These are phyloP conservation scores for Eucalyptus polybractea DNA, from an alignment of 345 rosid species.

Conservation along the genomic window DNA sequence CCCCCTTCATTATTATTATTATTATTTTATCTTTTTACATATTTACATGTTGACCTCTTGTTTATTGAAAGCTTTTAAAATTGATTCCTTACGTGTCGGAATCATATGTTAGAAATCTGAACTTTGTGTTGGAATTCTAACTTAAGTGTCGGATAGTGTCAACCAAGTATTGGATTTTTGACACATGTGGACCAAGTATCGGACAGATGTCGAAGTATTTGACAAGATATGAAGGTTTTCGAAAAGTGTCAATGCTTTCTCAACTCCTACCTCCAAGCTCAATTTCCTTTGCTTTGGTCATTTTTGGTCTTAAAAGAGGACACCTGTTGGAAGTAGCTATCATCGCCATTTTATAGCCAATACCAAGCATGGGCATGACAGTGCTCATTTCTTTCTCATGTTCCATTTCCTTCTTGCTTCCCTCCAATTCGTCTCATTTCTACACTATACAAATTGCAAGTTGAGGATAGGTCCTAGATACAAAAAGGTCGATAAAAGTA, in stretches of 20 bases:
- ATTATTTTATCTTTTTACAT: too few relatives aligned
- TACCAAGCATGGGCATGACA: background rate
- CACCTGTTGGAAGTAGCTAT: background rate
- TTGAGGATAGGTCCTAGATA: background rate
- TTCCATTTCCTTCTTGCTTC: background rate
- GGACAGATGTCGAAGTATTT: accelerated
- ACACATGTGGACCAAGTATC: too few relatives aligned
- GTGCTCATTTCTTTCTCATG: background rate
- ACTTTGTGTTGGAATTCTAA: too few relatives aligned
- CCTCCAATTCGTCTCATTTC: background rate
- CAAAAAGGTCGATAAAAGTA: background rate
- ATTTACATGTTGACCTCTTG: accelerated
- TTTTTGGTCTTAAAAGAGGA: background rate
- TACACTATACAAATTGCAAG: background rate
- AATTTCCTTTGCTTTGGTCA: background rate
- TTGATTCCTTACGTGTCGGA: accelerated
- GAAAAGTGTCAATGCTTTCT: accelerated
- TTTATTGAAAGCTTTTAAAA: too few relatives aligned
- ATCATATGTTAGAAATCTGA: too few relatives aligned
- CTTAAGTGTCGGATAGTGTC: too few relatives aligned
- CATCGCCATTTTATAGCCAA: background rate
- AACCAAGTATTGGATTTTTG: accelerated
- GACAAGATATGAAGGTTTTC: too few relatives aligned
- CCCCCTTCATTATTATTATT: too few relatives aligned
- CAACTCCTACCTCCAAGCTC: background rate